Conservation (phyloP, 208 protist species). For the Polymyxa betae region DNA sequence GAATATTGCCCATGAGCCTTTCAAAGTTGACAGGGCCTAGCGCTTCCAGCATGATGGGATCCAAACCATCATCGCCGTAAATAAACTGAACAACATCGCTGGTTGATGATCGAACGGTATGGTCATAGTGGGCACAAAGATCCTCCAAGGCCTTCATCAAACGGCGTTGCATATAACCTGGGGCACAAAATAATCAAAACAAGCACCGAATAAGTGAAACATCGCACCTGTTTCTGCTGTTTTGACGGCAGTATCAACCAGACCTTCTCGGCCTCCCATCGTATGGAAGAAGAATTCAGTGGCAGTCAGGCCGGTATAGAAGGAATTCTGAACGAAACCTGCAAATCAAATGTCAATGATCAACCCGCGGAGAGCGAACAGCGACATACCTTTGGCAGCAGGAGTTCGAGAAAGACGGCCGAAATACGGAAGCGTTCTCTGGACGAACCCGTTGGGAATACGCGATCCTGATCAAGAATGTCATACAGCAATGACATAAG, state of each 20-base stretch:
- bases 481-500: background rate
- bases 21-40: constrained; percentile 32
- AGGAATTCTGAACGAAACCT: constrained; percentile 94
- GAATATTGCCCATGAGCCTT: background rate
- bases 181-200: background rate
- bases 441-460: constrained; percentile 95
- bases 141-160: constrained; percentile 98
- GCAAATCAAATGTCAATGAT: background rate
- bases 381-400: constrained; percentile 85
- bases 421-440: constrained; percentile 98
- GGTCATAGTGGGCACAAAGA: constrained; percentile 95
- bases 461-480: constrained; percentile 73
- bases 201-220: background rate
- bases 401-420: constrained; percentile 79
- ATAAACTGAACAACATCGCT: constrained; percentile 73
- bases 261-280: constrained; percentile 85
- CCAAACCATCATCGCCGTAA: constrained; percentile 98
- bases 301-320: constrained; percentile 95
- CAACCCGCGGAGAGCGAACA: background rate
- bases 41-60: constrained; percentile 94
- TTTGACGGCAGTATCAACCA: constrained; percentile 99
- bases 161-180: constrained; percentile 96
- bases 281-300: constrained; percentile 99
- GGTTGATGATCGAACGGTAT: constrained; percentile 90
- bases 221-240: constrained; percentile 96